phyloP scores from a whole-genome alignment of 805 yeast species.

The Ogataea polymorpha region DNA sequence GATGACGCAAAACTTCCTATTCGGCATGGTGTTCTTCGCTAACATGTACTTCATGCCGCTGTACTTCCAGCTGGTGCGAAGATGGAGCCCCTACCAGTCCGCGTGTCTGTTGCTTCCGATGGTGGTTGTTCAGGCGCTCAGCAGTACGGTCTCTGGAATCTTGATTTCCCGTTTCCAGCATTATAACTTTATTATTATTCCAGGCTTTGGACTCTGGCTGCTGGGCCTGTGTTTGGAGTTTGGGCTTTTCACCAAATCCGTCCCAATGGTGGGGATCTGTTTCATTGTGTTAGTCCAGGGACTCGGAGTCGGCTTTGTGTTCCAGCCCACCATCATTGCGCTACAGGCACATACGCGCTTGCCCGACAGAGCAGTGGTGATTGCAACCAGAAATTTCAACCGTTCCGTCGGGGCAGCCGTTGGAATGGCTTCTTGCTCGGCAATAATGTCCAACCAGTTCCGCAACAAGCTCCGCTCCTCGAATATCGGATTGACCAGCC shows the following conservation, averaged over 20 bases:
- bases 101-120: constrained; percentile 43
- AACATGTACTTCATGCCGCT: constrained; percentile 48
- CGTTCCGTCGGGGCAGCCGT: constrained; percentile 62
- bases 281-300: constrained; percentile 38
- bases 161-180: constrained; percentile 42
- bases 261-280: constrained; percentile 35
- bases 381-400: constrained; percentile 52
- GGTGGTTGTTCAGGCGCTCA: constrained; percentile 40
- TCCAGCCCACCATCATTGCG: constrained; percentile 57
- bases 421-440: constrained; percentile 46
- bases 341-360: constrained; percentile 49
- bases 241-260: constrained; percentile 29
- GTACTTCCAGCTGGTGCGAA: constrained; percentile 46
- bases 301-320: constrained; percentile 45
- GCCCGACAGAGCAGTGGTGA: constrained; percentile 56
- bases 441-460: constrained; percentile 30
- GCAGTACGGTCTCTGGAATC: constrained; percentile 44
- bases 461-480: constrained; percentile 11
- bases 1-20: constrained; percentile 39
- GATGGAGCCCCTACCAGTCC: constrained; percentile 36
- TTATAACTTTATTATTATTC: constrained; percentile 39
- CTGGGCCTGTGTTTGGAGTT: constrained; percentile 40
- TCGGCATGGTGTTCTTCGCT: constrained; percentile 48
- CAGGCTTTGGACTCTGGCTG: constrained; percentile 43
- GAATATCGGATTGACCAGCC: constrained; percentile 10